phyloP scores from a whole-genome alignment of 192 early-diverging fungal genomes.

The Jimgerdemannia flammicorona region DNA sequence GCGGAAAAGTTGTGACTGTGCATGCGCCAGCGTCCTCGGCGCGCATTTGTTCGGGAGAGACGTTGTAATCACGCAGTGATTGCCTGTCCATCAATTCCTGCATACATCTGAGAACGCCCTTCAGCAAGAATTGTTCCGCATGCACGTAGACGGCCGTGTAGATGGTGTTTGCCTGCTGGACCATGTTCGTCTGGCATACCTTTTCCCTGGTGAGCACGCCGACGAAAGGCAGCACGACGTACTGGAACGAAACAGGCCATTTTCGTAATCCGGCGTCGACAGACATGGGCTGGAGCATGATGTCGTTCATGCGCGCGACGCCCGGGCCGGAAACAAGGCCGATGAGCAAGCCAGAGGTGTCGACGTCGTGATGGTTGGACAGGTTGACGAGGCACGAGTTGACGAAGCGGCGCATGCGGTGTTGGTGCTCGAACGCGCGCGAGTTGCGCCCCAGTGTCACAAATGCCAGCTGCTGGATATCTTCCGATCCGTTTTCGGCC shows the following conservation, averaged over 20 bases:
- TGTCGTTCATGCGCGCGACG: constrained; percentile 14
- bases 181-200: background rate
- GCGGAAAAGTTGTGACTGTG: background rate
- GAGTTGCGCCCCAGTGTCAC: background rate
- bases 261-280: constrained; percentile 14
- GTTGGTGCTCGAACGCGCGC: constrained; percentile 1
- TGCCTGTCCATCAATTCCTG: background rate
- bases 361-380: constrained; percentile 23
- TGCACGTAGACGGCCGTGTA: background rate
- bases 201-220: background rate
- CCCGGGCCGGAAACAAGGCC: constrained; percentile 14
- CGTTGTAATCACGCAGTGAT: background rate
- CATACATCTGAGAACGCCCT: background rate
- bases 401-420: constrained; percentile 17
- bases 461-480: background rate
- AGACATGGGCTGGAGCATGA: constrained; percentile 21
- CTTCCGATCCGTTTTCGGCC: background rate
- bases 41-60: background rate
- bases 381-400: constrained; percentile 29
- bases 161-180: background rate
- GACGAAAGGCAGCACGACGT: background rate
- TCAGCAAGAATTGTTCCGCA: background rate
- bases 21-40: background rate
- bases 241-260: constrained; percentile 7
- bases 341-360: constrained; percentile 22